Base-by-base conservation (phyloP, 2,329 filamentous ascomycete genomes). In the Escovopsis sp. region DNA sequence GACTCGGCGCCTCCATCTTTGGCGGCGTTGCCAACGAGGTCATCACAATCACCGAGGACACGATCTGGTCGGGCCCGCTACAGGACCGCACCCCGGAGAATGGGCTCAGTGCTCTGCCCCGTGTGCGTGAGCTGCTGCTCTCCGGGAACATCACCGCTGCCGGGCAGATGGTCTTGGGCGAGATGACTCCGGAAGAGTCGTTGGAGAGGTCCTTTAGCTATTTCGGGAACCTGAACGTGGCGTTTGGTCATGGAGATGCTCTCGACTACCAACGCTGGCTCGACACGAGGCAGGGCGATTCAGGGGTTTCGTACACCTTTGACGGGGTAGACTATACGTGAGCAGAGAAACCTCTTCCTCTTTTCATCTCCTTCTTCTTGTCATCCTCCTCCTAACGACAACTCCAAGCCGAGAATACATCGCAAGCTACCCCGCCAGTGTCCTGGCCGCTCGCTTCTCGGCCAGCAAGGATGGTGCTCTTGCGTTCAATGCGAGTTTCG, bases 21-120 rank as follows among this genome's bases (percentile, higher is more conserved):
- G 65, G 66, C 12, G 58, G 61, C 8, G 49, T 55, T 26, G 59
- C 55, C 4, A 32, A 9, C 8, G 65, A 68, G 44, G 52, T 59
- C 30, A 48, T 68, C 11, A 56, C 58, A 26, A 52, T 69, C 26
- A 69, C 66, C 40, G 65, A 69, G 49, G 62, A 68, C 45, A 63
- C 63, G 6, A 57, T 64, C 6, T 66, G 61, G 62, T 62, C 59
- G 43, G 63, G 63, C 33, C 62, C 60, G 3, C 56, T 41, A 18
- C 42, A 44, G 47, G 50, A 64, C 40, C 62, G 65, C n/a, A 58
- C 58, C 28, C 62, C 61, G 12, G 53, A 52, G 26, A 53, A 58
- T 34, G 56, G 61, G 8, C 42, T 55, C 15, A 41, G 46, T 23
- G 55, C 60, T 39, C 52, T 67, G 6, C 52, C 56, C 11, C 48